Evolutionary conservation across 1,284 basidiomycete species (phyloP).

Genomic region (Puccinia polysora): DNA sequence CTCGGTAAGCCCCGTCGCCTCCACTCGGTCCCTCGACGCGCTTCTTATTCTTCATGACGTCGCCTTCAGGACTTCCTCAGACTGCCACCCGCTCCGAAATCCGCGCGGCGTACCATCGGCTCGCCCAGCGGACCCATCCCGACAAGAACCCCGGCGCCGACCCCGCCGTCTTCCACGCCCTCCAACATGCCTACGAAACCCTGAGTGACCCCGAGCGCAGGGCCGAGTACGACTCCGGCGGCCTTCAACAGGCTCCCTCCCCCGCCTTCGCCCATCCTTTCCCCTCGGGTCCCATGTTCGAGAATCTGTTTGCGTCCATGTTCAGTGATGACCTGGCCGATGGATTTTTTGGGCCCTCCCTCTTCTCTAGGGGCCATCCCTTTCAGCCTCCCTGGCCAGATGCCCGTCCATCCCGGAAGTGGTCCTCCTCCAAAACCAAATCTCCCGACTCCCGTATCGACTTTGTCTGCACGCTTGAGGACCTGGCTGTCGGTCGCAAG

Average conservation of each 20-base stretch:
- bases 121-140: conserved; percentile 32
- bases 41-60: conserved; percentile 3
- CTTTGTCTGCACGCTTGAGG: conserved; percentile 82
- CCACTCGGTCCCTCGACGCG: neutral
- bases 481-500: conserved; percentile 84
- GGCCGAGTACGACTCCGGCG: conserved; percentile 5
- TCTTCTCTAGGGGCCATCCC: neutral
- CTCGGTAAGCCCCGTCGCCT: neutral
- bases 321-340: conserved; percentile 27
- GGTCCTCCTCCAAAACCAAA: neutral
- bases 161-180: conserved; percentile 4
- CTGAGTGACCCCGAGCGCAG: conserved; percentile 26
- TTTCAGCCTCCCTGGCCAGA: neutral
- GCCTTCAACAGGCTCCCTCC: neutral
- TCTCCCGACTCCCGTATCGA: conserved; percentile 66
- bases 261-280: neutral
- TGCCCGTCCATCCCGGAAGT: neutral
- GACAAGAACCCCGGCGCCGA: conserved; percentile 28
- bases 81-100: conserved; percentile 26
- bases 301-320: conserved; percentile 14
- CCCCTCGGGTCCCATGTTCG: neutral
- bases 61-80: conserved; percentile 14
- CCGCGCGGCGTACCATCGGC: conserved; percentile 19
- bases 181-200: conserved; percentile 37
- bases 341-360: conserved; percentile 7